phyloP scores from a whole-genome alignment of 2,329 filamentous ascomycete genomes.

The Fusarium sp. region DNA sequence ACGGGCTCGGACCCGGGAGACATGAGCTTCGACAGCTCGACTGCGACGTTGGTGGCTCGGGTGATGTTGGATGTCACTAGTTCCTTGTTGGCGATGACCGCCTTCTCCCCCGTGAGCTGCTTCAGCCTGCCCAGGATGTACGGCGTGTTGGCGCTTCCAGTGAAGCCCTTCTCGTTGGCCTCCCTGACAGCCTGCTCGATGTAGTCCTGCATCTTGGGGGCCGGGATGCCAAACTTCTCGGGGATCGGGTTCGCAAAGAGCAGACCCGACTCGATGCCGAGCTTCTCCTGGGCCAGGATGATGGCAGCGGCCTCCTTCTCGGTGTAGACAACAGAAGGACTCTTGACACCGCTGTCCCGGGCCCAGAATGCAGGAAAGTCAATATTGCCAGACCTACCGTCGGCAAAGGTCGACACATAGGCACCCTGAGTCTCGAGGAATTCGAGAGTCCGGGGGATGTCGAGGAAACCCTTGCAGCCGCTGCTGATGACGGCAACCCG shows the following conservation, averaged over 20 bases:
- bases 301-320: slow-evolving; percentile 91
- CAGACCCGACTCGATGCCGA: slow-evolving; percentile 82
- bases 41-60: slow-evolving; percentile 66
- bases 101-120: slow-evolving; percentile 78
- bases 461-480: slow-evolving; percentile 96
- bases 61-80: slow-evolving; percentile 66
- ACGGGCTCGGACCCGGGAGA: slow-evolving; percentile 45
- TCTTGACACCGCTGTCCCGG: slow-evolving; percentile 84
- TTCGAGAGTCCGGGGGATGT: slow-evolving; percentile 90
- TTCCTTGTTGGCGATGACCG: slow-evolving; percentile 79
- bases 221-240: slow-evolving; percentile 74
- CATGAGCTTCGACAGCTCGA: slow-evolving; percentile 62
- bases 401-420: slow-evolving; percentile 88
- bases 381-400: slow-evolving; percentile 77
- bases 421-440: slow-evolving; percentile 79
- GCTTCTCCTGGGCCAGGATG: slow-evolving; percentile 79
- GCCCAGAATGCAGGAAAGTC: slow-evolving; percentile 96
- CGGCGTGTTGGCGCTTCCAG: slow-evolving; percentile 84
- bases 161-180: slow-evolving; percentile 72
- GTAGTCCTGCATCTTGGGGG: slow-evolving; percentile 75
- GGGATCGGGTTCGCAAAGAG: slow-evolving; percentile 93
- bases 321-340: slow-evolving; percentile 79
- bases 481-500: slow-evolving; percentile 89
- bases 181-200: slow-evolving; percentile 77
- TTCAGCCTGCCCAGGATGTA: slow-evolving; percentile 84